These are phyloP conservation scores for Pseudocercospora cruenta DNA, from an alignment of 2,329 filamentous ascomycete genomes.

Conservation along the genomic window DNA sequence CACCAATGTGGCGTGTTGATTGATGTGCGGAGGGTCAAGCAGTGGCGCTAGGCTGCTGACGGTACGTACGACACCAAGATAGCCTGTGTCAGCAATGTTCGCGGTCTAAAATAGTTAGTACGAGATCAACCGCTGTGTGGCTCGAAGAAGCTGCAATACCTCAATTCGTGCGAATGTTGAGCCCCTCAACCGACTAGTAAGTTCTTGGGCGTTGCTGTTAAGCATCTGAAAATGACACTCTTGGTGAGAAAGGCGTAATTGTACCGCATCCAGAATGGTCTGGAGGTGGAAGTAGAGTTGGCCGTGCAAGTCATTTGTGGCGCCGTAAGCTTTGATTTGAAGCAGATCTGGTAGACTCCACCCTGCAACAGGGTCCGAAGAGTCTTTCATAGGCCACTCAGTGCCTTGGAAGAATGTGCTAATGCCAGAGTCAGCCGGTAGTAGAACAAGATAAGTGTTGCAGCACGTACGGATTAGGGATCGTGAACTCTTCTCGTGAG, in stretches of 20 bases:
- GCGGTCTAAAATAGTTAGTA: conserved; percentile 37
- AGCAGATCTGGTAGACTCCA: conserved; percentile 42
- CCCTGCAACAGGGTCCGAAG: conserved; percentile 42
- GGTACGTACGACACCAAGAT: conserved; percentile 36
- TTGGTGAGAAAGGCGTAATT: not conserved
- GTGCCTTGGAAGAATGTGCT: conserved; percentile 43
- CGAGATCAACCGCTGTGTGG: not conserved
- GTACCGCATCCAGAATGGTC: conserved; percentile 6
- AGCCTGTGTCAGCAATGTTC: conserved; percentile 46
- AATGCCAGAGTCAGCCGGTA: not conserved
- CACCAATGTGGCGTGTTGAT: conserved; percentile 43
- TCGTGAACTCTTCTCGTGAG: conserved; percentile 38
- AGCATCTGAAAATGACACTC: not conserved
- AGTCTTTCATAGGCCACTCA: conserved; percentile 45
- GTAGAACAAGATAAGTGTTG: not conserved
- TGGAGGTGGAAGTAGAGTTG: conserved; percentile 43
- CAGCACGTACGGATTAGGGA: conserved; percentile 47
- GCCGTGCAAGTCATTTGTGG: conserved; percentile 44
- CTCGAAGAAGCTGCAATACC: not conserved
- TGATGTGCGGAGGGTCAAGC: conserved; percentile 39
- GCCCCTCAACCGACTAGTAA: not conserved
- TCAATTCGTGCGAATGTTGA: not conserved
- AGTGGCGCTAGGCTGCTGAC: conserved; percentile 39
- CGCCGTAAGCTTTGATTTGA: conserved; percentile 25
- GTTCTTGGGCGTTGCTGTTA: not conserved